phyloP scores from a whole-genome alignment of 2,329 filamentous ascomycete genomes.

The Drechslerella stenobrocha region DNA sequence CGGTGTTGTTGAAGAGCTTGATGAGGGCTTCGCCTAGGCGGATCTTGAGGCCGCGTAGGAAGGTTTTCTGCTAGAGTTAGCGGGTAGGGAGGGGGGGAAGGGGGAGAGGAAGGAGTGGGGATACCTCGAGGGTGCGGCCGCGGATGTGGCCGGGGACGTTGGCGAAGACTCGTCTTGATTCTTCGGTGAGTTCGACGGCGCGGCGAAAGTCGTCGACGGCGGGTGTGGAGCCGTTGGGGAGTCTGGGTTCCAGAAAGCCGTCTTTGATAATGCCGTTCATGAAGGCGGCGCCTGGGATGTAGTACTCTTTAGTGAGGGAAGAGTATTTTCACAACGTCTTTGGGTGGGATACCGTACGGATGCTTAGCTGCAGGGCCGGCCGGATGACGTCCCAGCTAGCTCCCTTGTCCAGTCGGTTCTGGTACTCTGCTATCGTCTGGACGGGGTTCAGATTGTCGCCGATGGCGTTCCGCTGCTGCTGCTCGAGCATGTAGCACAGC shows the following conservation, averaged over 20 bases:
- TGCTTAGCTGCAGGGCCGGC: conserved; percentile 51
- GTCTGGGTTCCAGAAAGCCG: conserved; percentile 50
- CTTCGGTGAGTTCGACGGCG: conserved; percentile 39
- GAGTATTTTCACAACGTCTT: conserved; percentile 32
- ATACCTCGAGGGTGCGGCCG: conserved; percentile 42
- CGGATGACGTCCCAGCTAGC: conserved; percentile 51
- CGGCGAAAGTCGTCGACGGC: conserved; percentile 39
- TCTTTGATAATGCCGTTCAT: conserved; percentile 52
- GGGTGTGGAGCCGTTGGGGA: conserved; percentile 34
- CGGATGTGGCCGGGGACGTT: conserved; percentile 37
- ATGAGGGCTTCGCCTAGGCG: conserved; percentile 39
- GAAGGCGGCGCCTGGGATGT: conserved; percentile 48
- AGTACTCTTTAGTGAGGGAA: conserved; percentile 4
- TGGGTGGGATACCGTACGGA: conserved; percentile 37
- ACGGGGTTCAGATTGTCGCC: conserved; percentile 49
- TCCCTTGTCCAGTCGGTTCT: conserved; percentile 47
- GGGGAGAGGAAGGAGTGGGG: too few species aligned
- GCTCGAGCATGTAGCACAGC: conserved; percentile 51
- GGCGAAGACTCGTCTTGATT: conserved; percentile 26
- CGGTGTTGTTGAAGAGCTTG: conserved; percentile 39
- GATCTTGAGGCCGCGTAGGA: conserved; percentile 42
- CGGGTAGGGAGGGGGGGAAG: too few species aligned
- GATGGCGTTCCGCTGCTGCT: conserved; percentile 51
- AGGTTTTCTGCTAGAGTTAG: conserved; percentile 46
- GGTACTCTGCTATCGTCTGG: conserved; percentile 51